These are phyloP conservation scores for Pseudocercospora ulei DNA, from an alignment of 2,329 filamentous ascomycete species.

Conservation along the genomic window DNA sequence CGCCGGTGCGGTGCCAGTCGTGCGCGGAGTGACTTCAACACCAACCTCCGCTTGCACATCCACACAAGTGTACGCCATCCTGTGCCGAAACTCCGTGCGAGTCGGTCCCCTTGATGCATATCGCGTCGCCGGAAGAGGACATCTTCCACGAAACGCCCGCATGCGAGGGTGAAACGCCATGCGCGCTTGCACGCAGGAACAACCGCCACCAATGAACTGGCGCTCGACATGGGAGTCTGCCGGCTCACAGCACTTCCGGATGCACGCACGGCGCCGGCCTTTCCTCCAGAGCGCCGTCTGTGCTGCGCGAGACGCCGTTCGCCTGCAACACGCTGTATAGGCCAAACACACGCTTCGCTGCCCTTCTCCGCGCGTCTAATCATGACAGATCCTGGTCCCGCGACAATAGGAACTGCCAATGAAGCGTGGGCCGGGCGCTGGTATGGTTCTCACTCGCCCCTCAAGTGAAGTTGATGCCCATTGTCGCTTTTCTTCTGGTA, in stretches of 20 bases:
- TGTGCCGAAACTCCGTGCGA: background rate
- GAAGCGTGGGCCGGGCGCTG: conserved; percentile 14
- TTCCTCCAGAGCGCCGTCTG: background rate
- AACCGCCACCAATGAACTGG: conserved; percentile 11
- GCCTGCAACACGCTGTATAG: conserved; percentile 7
- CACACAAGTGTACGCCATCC: background rate
- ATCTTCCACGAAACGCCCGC: conserved; percentile 8
- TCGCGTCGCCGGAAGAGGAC: background rate
- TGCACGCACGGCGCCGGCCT: too few species aligned
- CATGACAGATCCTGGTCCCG: conserved; percentile 19
- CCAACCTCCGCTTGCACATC: background rate
- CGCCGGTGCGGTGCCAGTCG: too few species aligned
- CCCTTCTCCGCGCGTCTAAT: conserved; percentile 22
- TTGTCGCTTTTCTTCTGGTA: conserved; percentile 26
- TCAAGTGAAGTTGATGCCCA: conserved; percentile 19
- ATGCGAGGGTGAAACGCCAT: conserved; percentile 11
- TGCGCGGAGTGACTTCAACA: too few species aligned
- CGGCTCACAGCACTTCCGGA: too few species aligned
- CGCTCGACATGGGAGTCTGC: too few species aligned
- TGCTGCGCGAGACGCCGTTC: conserved; percentile 11
- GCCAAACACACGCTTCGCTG: conserved; percentile 10
- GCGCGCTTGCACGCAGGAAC: conserved; percentile 13
- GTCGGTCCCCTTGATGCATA: background rate
- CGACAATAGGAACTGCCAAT: conserved; percentile 26
- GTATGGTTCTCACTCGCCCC: too few species aligned